Conservation (phyloP, 2,329 filamentous ascomycete species). For the Pseudogymnoascus sp. region DNA sequence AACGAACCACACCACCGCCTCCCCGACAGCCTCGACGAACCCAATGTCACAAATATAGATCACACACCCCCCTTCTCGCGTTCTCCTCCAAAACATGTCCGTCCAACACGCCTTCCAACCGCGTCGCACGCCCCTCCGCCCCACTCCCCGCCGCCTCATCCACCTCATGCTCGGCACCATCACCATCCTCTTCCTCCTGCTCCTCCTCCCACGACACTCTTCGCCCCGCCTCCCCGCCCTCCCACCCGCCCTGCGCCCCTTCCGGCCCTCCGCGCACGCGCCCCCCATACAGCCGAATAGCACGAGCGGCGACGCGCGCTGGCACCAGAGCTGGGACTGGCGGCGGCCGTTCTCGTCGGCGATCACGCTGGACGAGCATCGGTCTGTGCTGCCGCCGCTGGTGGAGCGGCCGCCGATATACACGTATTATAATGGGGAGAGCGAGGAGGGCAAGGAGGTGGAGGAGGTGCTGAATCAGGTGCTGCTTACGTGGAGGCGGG, state of each 20-base stretch:
- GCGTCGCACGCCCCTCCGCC: neutral
- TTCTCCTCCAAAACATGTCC: neutral
- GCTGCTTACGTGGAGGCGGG: slow-evolving; percentile 78
- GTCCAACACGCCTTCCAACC: neutral
- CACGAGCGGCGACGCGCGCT: slow-evolving; percentile 67
- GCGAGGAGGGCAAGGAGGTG: slow-evolving; percentile 52
- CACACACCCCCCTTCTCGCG: neutral
- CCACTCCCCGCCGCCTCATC: neutral
- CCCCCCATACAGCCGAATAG: slow-evolving; percentile 70
- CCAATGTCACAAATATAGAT: neutral
- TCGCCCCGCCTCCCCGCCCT: neutral
- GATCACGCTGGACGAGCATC: slow-evolving; percentile 71
- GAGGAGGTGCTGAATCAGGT: slow-evolving; percentile 69
- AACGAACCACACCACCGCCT: neutral
- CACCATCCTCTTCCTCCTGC: neutral
- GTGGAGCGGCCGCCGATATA: slow-evolving; percentile 66
- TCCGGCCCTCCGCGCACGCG: slow-evolving; percentile 61
- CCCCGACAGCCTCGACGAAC: neutral
- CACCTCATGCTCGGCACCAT: neutral
- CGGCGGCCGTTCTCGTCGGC: slow-evolving; percentile 79
- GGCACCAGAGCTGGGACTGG: slow-evolving; percentile 89
- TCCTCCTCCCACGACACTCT: neutral
- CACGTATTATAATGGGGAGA: slow-evolving; percentile 75
- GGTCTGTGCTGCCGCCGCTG: slow-evolving; percentile 74
- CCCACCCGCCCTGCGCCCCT: slow-evolving; percentile 36